Conservation (phyloP, 192 early-diverging fungal genomes). For the Oehlia diaphana region DNA sequence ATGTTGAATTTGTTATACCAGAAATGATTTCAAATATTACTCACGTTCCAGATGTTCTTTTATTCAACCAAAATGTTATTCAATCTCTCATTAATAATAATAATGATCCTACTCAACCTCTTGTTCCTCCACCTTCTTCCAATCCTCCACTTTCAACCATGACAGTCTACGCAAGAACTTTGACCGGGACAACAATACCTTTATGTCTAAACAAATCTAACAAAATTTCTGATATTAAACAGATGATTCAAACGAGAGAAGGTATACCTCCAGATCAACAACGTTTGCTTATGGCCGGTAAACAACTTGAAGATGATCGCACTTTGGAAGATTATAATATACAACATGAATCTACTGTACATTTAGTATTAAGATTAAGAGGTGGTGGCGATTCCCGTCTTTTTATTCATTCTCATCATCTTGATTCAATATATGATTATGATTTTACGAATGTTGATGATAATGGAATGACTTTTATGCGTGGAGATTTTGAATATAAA, state of each 20-base stretch:
- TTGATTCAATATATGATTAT: conserved; percentile 12
- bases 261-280: conserved; percentile 86
- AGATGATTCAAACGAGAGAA: conserved; percentile 84
- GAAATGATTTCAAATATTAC: neutral
- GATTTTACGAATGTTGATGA: conserved; percentile 17
- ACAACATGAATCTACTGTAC: conserved; percentile 84
- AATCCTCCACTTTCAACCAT: neutral
- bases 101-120: neutral
- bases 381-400: conserved; percentile 56
- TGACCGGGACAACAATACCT: conserved; percentile 97
- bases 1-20: neutral
- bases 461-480: neutral
- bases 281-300: conserved; percentile 78
- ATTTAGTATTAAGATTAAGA: conserved; percentile 77
- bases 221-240: conserved; percentile 80
- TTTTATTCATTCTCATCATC: conserved; percentile 1
- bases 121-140: neutral
- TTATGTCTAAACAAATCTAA: conserved; percentile 79
- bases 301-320: conserved; percentile 81
- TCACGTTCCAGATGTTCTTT: neutral
- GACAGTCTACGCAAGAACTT: conserved; percentile 69
- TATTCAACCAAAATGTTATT: neutral
- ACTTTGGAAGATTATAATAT: conserved; percentile 77
- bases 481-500: neutral
- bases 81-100: neutral